Percentiles rank a stretch among this genome's conserved stretches.
Evolutionary conservation across 2,329 filamentous ascomycete species (phyloP).

Genomic region (Ustulina deusta): DNA sequence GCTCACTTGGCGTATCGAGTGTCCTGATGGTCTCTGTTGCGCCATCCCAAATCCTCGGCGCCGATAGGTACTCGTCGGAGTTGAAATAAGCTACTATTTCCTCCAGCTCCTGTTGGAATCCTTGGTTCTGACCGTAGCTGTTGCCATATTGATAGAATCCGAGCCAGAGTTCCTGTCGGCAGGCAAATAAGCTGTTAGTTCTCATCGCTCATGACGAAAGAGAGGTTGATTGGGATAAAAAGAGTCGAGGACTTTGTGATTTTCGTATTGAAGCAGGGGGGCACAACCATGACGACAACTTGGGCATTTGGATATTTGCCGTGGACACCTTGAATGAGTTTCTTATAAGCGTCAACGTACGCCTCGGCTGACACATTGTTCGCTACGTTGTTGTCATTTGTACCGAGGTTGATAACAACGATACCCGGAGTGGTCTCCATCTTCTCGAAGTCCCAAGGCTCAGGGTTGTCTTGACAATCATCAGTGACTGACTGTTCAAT

Average conservation of each 20-base stretch:
- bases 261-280: background rate
- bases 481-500: slow-evolving; percentile 22
- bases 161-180: slow-evolving; percentile 56
- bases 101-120: slow-evolving; percentile 63
- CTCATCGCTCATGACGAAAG: background rate
- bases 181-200: slow-evolving; percentile 2
- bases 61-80: slow-evolving; percentile 56
- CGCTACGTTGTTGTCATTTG: slow-evolving; percentile 58
- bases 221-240: too few relatives aligned
- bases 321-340: slow-evolving; percentile 61
- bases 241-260: background rate
- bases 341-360: slow-evolving; percentile 58
- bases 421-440: slow-evolving; percentile 57
- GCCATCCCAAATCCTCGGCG: slow-evolving; percentile 56
- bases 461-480: slow-evolving; percentile 53
- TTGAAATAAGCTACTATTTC: slow-evolving; percentile 66
- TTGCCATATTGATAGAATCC: slow-evolving; percentile 65
- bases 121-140: slow-evolving; percentile 60
- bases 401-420: slow-evolving; percentile 61
- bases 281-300: slow-evolving; percentile 57
- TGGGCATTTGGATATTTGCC: slow-evolving; percentile 60
- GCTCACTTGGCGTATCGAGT: slow-evolving; percentile 51
- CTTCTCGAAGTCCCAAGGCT: slow-evolving; percentile 59
- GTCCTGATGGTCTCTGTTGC: slow-evolving; percentile 54
- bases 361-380: slow-evolving; percentile 56